Percentiles rank a stretch among this genome's conserved stretches.
phyloP scores from a whole-genome alignment of 768 basidiomycete genomes.

The Calocybe indica region DNA sequence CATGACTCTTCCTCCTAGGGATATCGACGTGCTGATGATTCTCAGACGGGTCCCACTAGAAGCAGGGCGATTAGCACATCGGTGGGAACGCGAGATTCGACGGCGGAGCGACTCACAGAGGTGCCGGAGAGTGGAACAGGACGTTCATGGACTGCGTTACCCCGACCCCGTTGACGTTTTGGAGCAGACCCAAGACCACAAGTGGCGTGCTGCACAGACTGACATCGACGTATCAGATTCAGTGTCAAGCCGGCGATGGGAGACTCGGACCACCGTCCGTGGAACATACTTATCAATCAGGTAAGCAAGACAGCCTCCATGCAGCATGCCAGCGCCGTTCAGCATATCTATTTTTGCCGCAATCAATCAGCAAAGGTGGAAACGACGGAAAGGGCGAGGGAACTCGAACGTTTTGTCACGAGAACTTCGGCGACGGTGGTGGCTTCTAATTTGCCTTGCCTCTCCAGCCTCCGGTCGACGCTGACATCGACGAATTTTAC shows the following conservation, averaged over 20 bases:
- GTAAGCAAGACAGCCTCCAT: conserved; percentile 72
- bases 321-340: conserved; percentile 71
- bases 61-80: conserved; percentile 3
- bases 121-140: conserved; percentile 63
- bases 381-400: neutral
- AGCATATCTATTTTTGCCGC: conserved; percentile 47
- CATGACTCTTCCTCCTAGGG: conserved; percentile 67
- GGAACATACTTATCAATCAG: conserved; percentile 60
- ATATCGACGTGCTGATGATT: conserved; percentile 59
- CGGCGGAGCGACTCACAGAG: conserved; percentile 36
- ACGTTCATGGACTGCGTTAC: conserved; percentile 71
- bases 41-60: conserved; percentile 51
- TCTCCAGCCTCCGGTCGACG: conserved; percentile 38
- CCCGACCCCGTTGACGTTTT: conserved; percentile 63
- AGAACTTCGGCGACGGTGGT: conserved; percentile 56
- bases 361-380: neutral
- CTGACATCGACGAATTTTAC: conserved; percentile 59
- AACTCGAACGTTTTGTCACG: conserved; percentile 51
- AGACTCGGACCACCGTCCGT: neutral
- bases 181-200: conserved; percentile 56
- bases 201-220: conserved; percentile 67
- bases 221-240: conserved; percentile 2
- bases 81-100: conserved; percentile 1
- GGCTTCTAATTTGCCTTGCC: conserved; percentile 51
- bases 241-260: neutral